phyloP scores from a whole-genome alignment of 1,284 basidiomycete genomes.

The Ustilago nuda region DNA sequence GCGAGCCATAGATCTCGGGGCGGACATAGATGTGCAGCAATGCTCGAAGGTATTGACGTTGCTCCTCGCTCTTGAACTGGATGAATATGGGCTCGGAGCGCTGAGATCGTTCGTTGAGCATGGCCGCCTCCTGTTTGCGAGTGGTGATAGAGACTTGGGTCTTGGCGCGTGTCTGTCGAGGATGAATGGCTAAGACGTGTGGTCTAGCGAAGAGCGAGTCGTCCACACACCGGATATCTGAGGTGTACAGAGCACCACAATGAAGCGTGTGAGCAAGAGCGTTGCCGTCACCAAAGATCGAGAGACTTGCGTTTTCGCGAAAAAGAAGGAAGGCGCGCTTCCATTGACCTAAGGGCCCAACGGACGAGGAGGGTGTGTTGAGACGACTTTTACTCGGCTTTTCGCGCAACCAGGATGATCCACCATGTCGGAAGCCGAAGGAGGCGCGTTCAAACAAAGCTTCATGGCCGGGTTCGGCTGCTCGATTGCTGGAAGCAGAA shows the following conservation, averaged over 20 bases:
- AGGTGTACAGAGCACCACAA: conserved; percentile 32
- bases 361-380: conserved; percentile 34
- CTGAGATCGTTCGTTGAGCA: conserved; percentile 16
- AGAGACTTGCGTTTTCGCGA: conserved; percentile 53
- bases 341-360: conserved; percentile 44
- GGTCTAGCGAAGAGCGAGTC: conserved; percentile 53
- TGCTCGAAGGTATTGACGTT: conserved; percentile 40
- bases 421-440: conserved; percentile 35
- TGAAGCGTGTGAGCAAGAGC: conserved; percentile 55
- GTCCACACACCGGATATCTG: conserved; percentile 57
- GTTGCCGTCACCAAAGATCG: conserved; percentile 52
- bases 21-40: conserved; percentile 46
- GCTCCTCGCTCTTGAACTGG: conserved; percentile 39
- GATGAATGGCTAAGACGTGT: conserved; percentile 54
- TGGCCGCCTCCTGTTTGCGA: conserved; percentile 26
- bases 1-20: conserved; percentile 56
- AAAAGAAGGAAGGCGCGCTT: conserved; percentile 49
- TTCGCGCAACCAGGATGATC: conserved; percentile 44
- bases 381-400: conserved; percentile 48
- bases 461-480: conserved; percentile 27
- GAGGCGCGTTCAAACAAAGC: conserved; percentile 36
- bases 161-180: conserved; percentile 18
- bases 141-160: conserved; percentile 30
- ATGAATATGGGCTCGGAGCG: conserved; percentile 55
- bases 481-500: conserved; percentile 8